Conservation (phyloP, 805 yeast genomes). For the Metschnikowia rubicola region DNA sequence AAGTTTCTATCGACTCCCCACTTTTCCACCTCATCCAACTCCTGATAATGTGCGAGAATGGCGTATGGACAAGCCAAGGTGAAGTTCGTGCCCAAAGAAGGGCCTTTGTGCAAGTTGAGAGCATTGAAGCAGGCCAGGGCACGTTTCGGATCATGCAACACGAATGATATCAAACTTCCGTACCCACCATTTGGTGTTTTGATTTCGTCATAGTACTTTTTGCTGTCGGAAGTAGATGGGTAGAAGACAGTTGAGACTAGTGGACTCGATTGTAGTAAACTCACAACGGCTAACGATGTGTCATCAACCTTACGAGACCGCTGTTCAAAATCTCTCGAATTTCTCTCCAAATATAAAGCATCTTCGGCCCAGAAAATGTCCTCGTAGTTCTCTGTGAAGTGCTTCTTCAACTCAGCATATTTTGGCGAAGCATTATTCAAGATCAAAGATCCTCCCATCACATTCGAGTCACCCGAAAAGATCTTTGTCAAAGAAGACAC, state of each 20-base stretch:
- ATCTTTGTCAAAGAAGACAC: slow-evolving; percentile 87
- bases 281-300: slow-evolving; percentile 53
- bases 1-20: slow-evolving; percentile 82
- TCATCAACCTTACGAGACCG: slow-evolving; percentile 57
- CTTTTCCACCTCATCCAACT: slow-evolving; percentile 70
- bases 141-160: slow-evolving; percentile 58
- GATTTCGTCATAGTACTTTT: slow-evolving; percentile 64
- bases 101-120: slow-evolving; percentile 75
- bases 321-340: slow-evolving; percentile 80
- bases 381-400: slow-evolving; percentile 51
- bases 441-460: slow-evolving; percentile 88
- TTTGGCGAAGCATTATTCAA: slow-evolving; percentile 62
- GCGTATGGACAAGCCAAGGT: slow-evolving; percentile 89
- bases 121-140: slow-evolving; percentile 76
- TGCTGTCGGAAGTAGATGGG: slow-evolving; percentile 59
- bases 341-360: slow-evolving; percentile 86
- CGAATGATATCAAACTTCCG: slow-evolving; percentile 79
- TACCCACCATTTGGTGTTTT: slow-evolving; percentile 76
- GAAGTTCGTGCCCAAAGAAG: slow-evolving; percentile 86
- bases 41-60: slow-evolving; percentile 78
- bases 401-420: slow-evolving; percentile 48
- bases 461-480: slow-evolving; percentile 92
- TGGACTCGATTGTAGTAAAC: slow-evolving; percentile 47
- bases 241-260: slow-evolving; percentile 65
- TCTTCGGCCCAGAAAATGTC: slow-evolving; percentile 92